Base-by-base conservation (phyloP, 768 basidiomycete genomes). In the Russula sp. region DNA sequence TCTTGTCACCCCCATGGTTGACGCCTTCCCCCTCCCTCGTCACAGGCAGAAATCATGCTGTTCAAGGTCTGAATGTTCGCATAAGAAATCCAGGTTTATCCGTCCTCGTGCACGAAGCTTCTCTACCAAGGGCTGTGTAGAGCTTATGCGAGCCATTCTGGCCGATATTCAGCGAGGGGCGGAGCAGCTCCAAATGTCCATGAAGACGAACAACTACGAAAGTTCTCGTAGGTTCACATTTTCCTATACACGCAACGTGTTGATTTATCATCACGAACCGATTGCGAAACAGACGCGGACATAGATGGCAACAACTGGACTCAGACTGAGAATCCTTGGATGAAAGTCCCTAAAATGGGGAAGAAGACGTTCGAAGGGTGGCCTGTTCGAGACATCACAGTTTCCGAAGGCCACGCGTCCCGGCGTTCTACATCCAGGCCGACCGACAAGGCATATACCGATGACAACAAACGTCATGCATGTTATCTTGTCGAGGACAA, bases 131-230 rank as follows among this genome's bases (percentile, higher is more conserved):
- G 32, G 26, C 3, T 67, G 81, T 55, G 81, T 76, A 16, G 83
- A 83, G 65, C 83, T 89, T 62, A 92, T 95, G 89, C 83, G 84
- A 48, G 89, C 87, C 2, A 94, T 93, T 3, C 82, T 95, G 81
- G 91, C 88, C 2, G 92, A 95, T 59, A 89, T 96, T 6, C 90
- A 96, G 74, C 79, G 89, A 67, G 93, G 92, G 22, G 92, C 94
- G 69, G 90, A 94, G 65, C 90, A 93, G 69, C 85, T 46, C 44
- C 44, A 46, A 46, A 93, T 30, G 88, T 87, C 10, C 77, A 80
- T 46, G n/a, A 22, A 8, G 54, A 77, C 76, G 38, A 81, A 81
- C 16, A 72, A 71, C 69, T 77, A 77, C 20, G 84, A 87, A 61
- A 85, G 82, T 9, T 76, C 79, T 1, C 81, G 86, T 38, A 88